These are phyloP conservation scores for Yamadazyma pseudoaaseri DNA, from an alignment of 1,139 yeast species.

Conservation along the genomic window DNA sequence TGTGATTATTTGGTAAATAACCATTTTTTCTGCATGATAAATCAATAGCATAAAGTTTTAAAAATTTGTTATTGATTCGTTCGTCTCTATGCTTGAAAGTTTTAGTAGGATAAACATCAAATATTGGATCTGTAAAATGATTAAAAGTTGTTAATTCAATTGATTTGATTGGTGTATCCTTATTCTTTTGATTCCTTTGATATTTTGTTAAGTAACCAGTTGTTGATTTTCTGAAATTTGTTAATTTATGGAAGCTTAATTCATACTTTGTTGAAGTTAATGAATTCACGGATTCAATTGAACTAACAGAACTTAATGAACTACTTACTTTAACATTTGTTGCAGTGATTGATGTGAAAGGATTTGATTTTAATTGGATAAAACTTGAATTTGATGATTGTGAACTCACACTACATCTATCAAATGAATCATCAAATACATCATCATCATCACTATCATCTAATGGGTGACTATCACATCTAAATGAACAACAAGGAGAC, in stretches of 20 bases:
- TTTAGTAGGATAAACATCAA: conserved; percentile 3
- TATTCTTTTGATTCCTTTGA: not conserved
- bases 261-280: conserved; percentile 1
- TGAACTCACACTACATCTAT: conserved; percentile 5
- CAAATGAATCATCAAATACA: conserved; percentile 13
- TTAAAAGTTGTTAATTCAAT: conserved; percentile 4
- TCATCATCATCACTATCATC: conserved; percentile 13
- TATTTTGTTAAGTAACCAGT: conserved; percentile 1
- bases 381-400: conserved; percentile 3
- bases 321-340: not conserved
- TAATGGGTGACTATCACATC: conserved; percentile 9
- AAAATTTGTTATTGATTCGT: conserved; percentile 44
- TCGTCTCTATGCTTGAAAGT: conserved; percentile 41
- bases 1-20: conserved; percentile 28
- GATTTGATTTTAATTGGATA: conserved; percentile 3
- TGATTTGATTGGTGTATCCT: conserved; percentile 2
- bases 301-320: not conserved
- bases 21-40: conserved; percentile 31
- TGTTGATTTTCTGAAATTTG: not conserved
- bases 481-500: conserved; percentile 1
- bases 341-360: conserved; percentile 2
- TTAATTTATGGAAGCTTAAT: conserved; percentile 2
- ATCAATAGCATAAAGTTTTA: conserved; percentile 49
- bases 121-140: not conserved
- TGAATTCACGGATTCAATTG: not conserved